Evolutionary conservation across 805 yeast genomes (phyloP), one percentile per base, ranked within the genome.

Genomic region (Starmerella khaoyaiensis): DNA sequence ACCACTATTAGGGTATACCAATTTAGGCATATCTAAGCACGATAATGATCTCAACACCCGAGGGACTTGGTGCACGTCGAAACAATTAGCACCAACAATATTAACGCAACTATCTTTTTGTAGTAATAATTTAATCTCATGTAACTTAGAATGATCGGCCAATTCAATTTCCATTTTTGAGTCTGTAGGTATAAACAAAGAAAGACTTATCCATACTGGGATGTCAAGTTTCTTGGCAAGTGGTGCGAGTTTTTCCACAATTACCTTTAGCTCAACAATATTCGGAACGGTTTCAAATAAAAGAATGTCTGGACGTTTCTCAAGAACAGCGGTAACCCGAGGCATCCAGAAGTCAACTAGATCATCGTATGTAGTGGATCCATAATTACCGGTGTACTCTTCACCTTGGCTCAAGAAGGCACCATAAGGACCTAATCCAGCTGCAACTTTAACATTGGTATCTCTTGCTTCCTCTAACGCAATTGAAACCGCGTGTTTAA

Each of bases 361-460:
- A 31, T 61, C 61, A 12, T 57, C 59, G 8, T 54, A 52, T 2
- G 58, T 51, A 6, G 55, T 60, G n/a, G 14, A 11, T 9, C 63
- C 65, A 53, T 79, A 79, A 35, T 73, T 64, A 1, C 93, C 93
- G 3, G 76, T 71, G 48, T 76, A 81, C 50, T 81, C 94, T 0
- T 77, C 65, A 0, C 84, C 83, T 44, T 72, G 65, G 21, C 77
- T 72, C 25, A 77, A 51, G 46, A 59, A 72, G 0, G 86, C 79
- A 1, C 86, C 93, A 53, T 71, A 81, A 0, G 93, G 82, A 0
- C 93, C 94, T 25, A 79, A 57, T 6, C 80, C 71, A 0, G 80
- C 93, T 1, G 71, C 71, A 4, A 75, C 63, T 7, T 9, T 1
- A 28, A 48, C 49, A 3, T 18, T 25, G 22, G 26, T n/a, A 10